Conservation (phyloP, 1,284 basidiomycete genomes). For the Boletus holoroseus region DNA sequence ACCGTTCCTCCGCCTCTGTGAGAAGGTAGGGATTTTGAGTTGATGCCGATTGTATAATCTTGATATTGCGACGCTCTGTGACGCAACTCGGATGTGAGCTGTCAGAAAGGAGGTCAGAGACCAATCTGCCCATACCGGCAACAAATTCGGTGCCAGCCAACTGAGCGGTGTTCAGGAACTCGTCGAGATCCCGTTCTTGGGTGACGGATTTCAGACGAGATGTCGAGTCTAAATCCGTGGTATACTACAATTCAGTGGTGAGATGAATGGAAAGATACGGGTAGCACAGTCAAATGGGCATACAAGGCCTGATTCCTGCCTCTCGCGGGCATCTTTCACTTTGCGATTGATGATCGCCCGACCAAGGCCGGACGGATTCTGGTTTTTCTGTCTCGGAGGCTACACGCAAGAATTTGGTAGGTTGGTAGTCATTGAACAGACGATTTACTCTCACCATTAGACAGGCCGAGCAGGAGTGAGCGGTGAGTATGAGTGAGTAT, state of each 20-base stretch:
- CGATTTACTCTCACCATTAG: slow-evolving; percentile 18
- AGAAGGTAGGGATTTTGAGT: slow-evolving; percentile 86
- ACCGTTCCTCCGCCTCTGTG: slow-evolving; percentile 77
- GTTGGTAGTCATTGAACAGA: neutral
- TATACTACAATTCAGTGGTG: slow-evolving; percentile 51
- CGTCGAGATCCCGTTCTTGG: slow-evolving; percentile 93
- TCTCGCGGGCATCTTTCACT: slow-evolving; percentile 72
- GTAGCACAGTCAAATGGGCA: slow-evolving; percentile 26
- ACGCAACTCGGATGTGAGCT: slow-evolving; percentile 11
- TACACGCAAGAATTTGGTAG: neutral
- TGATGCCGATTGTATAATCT: slow-evolving; percentile 73
- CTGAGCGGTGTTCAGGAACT: slow-evolving; percentile 93
- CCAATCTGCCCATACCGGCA: slow-evolving; percentile 60
- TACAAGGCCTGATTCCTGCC: slow-evolving; percentile 72
- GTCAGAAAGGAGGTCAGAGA: neutral
- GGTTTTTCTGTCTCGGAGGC: slow-evolving; percentile 34
- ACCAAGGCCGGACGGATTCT: slow-evolving; percentile 76
- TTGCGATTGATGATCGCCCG: slow-evolving; percentile 88
- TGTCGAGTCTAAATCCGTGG: slow-evolving; percentile 66
- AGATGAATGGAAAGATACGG: neutral
- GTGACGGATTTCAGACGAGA: slow-evolving; percentile 87
- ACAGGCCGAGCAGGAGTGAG: neutral
- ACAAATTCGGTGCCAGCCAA: slow-evolving; percentile 95
- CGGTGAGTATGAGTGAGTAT: neutral
- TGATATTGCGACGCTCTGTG: slow-evolving; percentile 85